These are phyloP conservation scores for Syzygium syzygioides DNA, from an alignment of 441 rosid species.

Conservation along the genomic window DNA sequence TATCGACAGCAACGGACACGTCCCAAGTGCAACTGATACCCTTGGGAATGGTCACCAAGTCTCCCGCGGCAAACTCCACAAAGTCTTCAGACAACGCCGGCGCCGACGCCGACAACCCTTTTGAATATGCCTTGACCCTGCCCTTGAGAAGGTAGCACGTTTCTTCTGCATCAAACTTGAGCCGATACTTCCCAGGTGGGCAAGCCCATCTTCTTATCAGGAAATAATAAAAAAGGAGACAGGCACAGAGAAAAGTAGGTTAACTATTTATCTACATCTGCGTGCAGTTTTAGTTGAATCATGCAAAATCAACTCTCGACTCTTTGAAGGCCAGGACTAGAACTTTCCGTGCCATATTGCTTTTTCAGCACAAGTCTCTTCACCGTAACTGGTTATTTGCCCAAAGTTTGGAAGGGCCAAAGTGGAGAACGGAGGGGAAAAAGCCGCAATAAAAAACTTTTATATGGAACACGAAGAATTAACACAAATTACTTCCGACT, in stretches of 20 bases:
- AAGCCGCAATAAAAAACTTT: not conserved
- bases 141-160: slow-evolving; percentile 64
- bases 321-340: not conserved
- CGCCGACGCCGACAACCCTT: not conserved
- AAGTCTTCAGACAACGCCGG: not conserved
- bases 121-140: not conserved
- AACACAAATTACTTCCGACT: not conserved
- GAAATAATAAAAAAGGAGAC: not conserved
- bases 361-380: not conserved
- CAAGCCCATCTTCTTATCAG: slow-evolving; percentile 68
- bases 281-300: not conserved
- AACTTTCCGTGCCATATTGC: not conserved
- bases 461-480: not conserved
- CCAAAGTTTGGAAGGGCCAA: not conserved
- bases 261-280: not conserved
- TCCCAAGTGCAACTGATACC: slow-evolving; percentile 10
- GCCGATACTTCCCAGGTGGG: slow-evolving; percentile 79
- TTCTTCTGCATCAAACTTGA: slow-evolving; percentile 88
- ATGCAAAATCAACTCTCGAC: not conserved
- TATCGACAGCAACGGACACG: slow-evolving; percentile 1
- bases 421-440: not conserved
- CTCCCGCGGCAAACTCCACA: slow-evolving; percentile 8
- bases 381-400: not conserved
- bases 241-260: not conserved
- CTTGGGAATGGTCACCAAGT: slow-evolving; percentile 5